These are phyloP conservation scores for Aspergillus nomiae DNA, from an alignment of 2,329 filamentous ascomycete genomes.

Conservation along the genomic window DNA sequence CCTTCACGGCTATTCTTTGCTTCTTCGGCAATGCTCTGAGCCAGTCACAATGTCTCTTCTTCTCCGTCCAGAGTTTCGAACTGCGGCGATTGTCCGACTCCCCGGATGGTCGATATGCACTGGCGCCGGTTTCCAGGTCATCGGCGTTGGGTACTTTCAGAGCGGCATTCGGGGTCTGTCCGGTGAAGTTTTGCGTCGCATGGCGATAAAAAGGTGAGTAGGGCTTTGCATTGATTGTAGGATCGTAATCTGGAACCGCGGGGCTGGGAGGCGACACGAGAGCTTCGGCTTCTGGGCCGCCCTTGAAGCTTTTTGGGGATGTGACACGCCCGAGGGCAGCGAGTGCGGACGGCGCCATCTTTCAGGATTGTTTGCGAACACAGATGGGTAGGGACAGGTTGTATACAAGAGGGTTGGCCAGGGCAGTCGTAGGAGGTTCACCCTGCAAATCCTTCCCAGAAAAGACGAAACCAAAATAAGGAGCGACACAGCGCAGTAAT, in stretches of 20 bases:
- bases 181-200: constrained; percentile 33
- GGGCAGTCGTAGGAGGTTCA: neutral
- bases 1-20: constrained; percentile 43
- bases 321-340: neutral
- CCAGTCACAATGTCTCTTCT: constrained; percentile 38
- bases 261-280: neutral
- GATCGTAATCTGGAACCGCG: constrained; percentile 38
- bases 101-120: constrained; percentile 7
- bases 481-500: neutral
- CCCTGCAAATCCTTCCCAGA: neutral
- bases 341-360: neutral
- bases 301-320: neutral
- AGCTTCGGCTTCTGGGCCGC: constrained; percentile 5
- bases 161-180: constrained; percentile 21
- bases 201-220: constrained; percentile 49
- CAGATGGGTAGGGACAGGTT: neutral
- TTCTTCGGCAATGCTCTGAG: constrained; percentile 36
- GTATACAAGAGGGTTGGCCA: neutral
- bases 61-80: constrained; percentile 38
- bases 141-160: constrained; percentile 19
- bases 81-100: constrained; percentile 21
- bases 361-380: neutral
- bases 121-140: constrained; percentile 36
- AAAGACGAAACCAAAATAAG: neutral
- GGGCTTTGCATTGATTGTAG: constrained; percentile 42